Evolutionary conservation across 345 rosid genomes (phyloP).

Genomic region (Tarenaya hassleriana): DNA sequence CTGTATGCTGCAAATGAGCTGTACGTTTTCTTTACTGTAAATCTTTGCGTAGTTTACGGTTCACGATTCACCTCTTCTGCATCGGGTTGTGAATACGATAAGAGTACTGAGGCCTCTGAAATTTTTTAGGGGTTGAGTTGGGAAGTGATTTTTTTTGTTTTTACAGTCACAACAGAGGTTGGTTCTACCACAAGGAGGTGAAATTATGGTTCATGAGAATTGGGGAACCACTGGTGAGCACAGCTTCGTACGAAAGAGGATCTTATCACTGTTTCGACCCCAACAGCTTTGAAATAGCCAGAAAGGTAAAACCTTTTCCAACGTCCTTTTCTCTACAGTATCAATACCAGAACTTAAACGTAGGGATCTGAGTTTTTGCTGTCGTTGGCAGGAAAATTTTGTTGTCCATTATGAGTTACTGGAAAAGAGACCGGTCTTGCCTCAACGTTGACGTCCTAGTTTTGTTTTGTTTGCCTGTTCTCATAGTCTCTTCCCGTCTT

Average conservation of each 20-base stretch:
- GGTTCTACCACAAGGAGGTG: constrained; percentile 93
- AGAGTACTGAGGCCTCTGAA: not conserved
- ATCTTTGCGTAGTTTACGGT: constrained; percentile 17
- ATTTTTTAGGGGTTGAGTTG: not conserved
- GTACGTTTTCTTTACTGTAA: constrained; percentile 39
- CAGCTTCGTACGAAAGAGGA: constrained; percentile 66
- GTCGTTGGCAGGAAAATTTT: constrained; percentile 64
- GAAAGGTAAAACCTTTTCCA: constrained; percentile 49
- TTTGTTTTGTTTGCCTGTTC: constrained; percentile 28
- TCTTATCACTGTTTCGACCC: constrained; percentile 90
- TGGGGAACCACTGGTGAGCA: constrained; percentile 82
- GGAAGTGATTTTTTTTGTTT: constrained; percentile 20
- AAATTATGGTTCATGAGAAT: constrained; percentile 73
- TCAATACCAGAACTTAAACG: not conserved
- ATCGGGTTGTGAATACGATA: not conserved
- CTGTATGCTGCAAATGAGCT: constrained; percentile 90
- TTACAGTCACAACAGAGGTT: constrained; percentile 75
- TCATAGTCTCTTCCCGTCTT: constrained; percentile 17
- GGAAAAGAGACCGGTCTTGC: constrained; percentile 89
- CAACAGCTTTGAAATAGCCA: constrained; percentile 53
- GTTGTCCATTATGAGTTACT: constrained; percentile 65
- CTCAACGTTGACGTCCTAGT: constrained; percentile 51
- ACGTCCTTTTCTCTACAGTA: not conserved
- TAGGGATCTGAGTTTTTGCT: not conserved
- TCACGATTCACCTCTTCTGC: not conserved